Base-by-base conservation (phyloP, 2,329 filamentous ascomycete species). In the Penicillium crustosum region DNA sequence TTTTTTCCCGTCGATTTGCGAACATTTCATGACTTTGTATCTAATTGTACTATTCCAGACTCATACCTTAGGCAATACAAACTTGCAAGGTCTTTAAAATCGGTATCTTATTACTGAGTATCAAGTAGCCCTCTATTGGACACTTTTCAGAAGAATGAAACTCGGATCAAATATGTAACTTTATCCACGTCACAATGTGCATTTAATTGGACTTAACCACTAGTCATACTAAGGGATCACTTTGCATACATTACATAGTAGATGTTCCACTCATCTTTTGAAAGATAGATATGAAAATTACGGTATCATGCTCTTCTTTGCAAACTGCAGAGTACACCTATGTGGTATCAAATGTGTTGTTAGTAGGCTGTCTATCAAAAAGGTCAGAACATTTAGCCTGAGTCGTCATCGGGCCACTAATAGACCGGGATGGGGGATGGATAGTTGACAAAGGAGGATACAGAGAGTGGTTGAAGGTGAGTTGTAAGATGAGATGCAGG, bases 1-100 rank as follows among this genome's bases (percentile, higher is more conserved):
- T 36, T 21, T 35, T n/a, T 36, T 36, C 12, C 5, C 31, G 5
- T 25, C 39, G 6, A 21, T 41, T 52, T 45, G 35, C 35, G n/a
- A 25, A 27, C 42, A 57, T 53, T 21, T 47, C 27, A 29, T 57
- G 49, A 41, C 25, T 56, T 41, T 56, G 48, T 57, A 57, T 42
- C 10, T 57, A 53, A 13, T 19, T 36, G 31, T 48, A 48, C 9
- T 19, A 27, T 53, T 29, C 35, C 36, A 57, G 36, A 21, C 8
- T 53, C 17, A 27, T 43, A 49, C 8, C 35, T 31, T 19, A 36
- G 38, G 33, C 33, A 48, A 53, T 47, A 27, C 31, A 44, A n/a
- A 47, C 19, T 13, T 53, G 17, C 54, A 53, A 27, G 6, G 41
- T 42, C 35, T 21, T 42, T 36, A 25, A 23, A 27, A 36, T 6